These are phyloP conservation scores for Coemansia sp. DNA, from an alignment of 192 early-diverging fungal genomes.

Conservation along the genomic window DNA sequence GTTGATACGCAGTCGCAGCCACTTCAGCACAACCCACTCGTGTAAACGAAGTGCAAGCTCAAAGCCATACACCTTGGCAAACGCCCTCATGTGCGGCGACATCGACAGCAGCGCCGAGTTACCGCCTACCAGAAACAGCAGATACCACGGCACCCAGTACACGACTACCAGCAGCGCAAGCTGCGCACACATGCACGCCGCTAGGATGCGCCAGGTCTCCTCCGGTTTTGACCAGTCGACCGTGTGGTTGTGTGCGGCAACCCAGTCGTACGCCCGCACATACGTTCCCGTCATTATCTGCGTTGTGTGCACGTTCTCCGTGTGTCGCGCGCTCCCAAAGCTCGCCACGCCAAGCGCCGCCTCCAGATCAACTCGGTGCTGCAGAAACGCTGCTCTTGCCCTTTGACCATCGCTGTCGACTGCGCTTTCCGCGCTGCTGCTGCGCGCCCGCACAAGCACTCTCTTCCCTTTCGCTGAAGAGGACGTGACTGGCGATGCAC, in stretches of 20 bases:
- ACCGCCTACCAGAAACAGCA: constrained; percentile 40
- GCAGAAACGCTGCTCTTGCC: not conserved
- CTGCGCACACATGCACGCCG: constrained; percentile 32
- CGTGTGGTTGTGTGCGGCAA: constrained; percentile 34
- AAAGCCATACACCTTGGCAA: constrained; percentile 42
- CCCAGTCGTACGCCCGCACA: constrained; percentile 43
- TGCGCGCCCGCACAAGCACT: constrained; percentile 17
- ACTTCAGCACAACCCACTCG: constrained; percentile 24
- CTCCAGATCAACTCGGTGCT: constrained; percentile 34
- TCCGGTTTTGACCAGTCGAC: constrained; percentile 52
- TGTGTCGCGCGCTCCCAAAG: constrained; percentile 53
- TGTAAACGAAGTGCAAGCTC: constrained; percentile 34
- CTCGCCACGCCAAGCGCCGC: constrained; percentile 41
- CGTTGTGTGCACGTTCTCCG: constrained; percentile 51
- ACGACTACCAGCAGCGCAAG: constrained; percentile 24
- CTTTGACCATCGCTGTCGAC: not conserved
- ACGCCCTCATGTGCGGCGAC: constrained; percentile 52
- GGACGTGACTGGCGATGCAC: constrained; percentile 11
- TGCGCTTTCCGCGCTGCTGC: constrained; percentile 10
- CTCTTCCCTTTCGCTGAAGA: constrained; percentile 16
- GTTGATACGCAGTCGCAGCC: constrained; percentile 5
- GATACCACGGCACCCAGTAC: constrained; percentile 50
- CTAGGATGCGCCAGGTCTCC: constrained; percentile 27
- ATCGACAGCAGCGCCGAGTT: constrained; percentile 39
- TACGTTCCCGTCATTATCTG: constrained; percentile 54